A percentile compares a stretch with the other conserved stretches of the same genome.
Conservation (phyloP, 2,329 filamentous ascomycete species). For the Fusarium sp. region DNA sequence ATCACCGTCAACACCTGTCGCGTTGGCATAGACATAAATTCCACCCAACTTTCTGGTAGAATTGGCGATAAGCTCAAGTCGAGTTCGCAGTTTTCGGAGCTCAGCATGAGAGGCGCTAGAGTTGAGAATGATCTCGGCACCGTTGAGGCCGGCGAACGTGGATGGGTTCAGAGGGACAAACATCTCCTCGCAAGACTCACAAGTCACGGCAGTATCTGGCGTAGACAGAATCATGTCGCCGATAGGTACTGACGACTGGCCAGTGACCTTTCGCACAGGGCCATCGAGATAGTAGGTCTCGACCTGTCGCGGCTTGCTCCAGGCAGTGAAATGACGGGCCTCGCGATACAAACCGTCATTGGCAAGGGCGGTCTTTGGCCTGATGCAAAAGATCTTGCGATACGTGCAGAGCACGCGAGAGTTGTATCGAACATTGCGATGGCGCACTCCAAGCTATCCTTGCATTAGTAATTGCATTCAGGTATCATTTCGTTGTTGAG, state of each 20-base stretch:
- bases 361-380: conserved; percentile 46
- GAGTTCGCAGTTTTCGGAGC: conserved; percentile 70
- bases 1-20: conserved; percentile 18
- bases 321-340: not conserved
- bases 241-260: conserved; percentile 52
- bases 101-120: conserved; percentile 74
- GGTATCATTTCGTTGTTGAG: not conserved
- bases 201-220: not conserved
- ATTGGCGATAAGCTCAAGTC: conserved; percentile 73
- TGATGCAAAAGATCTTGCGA: conserved; percentile 30
- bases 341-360: not conserved
- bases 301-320: conserved; percentile 26
- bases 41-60: conserved; percentile 72
- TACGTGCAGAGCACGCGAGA: conserved; percentile 47
- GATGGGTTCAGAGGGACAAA: conserved; percentile 13
- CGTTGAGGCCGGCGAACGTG: conserved; percentile 53
- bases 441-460: conserved; percentile 27
- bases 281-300: conserved; percentile 40
- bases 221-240: conserved; percentile 43
- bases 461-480: not conserved
- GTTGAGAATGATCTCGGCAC: conserved; percentile 79
- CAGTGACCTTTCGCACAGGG: conserved; percentile 47
- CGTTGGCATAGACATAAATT: conserved; percentile 60
- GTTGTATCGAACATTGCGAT: conserved; percentile 53
- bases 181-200: not conserved